Evolutionary conservation across 805 yeast species (phyloP).

Genomic region (Maudiozyma serrabonitensis): DNA sequence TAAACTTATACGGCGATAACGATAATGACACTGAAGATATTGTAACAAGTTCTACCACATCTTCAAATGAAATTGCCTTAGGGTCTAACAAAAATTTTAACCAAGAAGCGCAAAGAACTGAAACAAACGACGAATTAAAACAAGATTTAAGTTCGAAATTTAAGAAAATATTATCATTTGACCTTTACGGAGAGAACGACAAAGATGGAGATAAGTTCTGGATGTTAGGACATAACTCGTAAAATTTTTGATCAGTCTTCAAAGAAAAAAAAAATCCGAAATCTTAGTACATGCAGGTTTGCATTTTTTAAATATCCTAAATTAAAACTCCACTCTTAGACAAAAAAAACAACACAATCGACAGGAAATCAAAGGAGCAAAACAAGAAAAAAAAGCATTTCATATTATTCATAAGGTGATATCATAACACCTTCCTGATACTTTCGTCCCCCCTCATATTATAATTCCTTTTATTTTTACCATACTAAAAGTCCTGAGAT

Average conservation of each 20-base stretch:
- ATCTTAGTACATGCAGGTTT: too few species aligned
- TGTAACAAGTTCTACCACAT: neutral
- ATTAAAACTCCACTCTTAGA: too few species aligned
- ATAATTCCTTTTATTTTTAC: neutral
- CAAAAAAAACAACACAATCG: neutral
- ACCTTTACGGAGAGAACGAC: slow-evolving; percentile 25
- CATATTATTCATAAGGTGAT: neutral
- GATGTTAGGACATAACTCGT: slow-evolving; percentile 24
- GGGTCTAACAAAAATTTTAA: neutral
- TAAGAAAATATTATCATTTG: slow-evolving; percentile 24
- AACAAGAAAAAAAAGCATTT: neutral
- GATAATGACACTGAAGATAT: slow-evolving; percentile 1
- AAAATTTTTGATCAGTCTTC: neutral
- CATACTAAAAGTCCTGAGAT: too few species aligned
- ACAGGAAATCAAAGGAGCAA: too few species aligned
- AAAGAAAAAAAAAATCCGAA: too few species aligned
- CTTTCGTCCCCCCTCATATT: too few species aligned
- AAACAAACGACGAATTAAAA: slow-evolving; percentile 3
- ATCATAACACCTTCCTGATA: too few species aligned
- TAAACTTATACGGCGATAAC: slow-evolving; percentile 6
- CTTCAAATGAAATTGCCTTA: neutral
- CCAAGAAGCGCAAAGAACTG: neutral
- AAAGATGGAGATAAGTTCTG: slow-evolving; percentile 19
- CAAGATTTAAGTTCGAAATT: slow-evolving; percentile 8
- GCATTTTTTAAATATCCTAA: too few species aligned